These are phyloP conservation scores for Liquidambar formosana DNA, from an alignment of 164 flowering plant species.

Conservation along the genomic window DNA sequence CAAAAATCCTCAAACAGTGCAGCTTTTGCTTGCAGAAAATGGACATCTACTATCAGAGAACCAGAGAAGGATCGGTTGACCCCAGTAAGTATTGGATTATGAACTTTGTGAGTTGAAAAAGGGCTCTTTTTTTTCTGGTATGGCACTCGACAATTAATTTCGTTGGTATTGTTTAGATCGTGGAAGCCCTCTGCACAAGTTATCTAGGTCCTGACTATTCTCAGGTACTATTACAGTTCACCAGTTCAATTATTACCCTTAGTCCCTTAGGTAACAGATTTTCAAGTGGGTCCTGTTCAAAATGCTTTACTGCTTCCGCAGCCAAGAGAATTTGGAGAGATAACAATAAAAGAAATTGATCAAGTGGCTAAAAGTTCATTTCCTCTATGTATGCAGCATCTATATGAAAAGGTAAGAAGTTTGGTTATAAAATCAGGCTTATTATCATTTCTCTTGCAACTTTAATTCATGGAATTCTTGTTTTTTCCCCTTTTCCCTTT, in stretches of 20 bases:
- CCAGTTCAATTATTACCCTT: neutral
- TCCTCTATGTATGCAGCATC: constrained; percentile 93
- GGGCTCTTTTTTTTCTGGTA: neutral
- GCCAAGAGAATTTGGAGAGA: constrained; percentile 71
- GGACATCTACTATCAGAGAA: constrained; percentile 78
- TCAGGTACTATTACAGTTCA: constrained; percentile 51
- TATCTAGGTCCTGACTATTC: constrained; percentile 95
- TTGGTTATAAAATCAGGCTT: neutral
- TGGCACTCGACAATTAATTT: constrained; percentile 11
- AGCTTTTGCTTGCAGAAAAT: constrained; percentile 61
- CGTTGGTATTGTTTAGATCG: constrained; percentile 48
- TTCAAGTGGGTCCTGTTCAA: constrained; percentile 4
- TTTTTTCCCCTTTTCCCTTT: neutral
- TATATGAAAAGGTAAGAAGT: constrained; percentile 74
- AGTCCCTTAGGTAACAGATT: neutral
- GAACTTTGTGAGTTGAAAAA: constrained; percentile 1
- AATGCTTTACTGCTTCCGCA: constrained; percentile 25
- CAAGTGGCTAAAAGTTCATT: constrained; percentile 79
- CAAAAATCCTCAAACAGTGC: constrained; percentile 1
- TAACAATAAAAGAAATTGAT: constrained; percentile 81
- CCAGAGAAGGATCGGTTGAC: constrained; percentile 82
- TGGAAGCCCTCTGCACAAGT: constrained; percentile 79
- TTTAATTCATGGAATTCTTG: neutral
- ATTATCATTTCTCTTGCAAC: neutral
- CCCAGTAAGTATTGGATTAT: constrained; percentile 63